Conservation (phyloP, 2,329 filamentous ascomycete species). For the Plenodomus biglobosus region DNA sequence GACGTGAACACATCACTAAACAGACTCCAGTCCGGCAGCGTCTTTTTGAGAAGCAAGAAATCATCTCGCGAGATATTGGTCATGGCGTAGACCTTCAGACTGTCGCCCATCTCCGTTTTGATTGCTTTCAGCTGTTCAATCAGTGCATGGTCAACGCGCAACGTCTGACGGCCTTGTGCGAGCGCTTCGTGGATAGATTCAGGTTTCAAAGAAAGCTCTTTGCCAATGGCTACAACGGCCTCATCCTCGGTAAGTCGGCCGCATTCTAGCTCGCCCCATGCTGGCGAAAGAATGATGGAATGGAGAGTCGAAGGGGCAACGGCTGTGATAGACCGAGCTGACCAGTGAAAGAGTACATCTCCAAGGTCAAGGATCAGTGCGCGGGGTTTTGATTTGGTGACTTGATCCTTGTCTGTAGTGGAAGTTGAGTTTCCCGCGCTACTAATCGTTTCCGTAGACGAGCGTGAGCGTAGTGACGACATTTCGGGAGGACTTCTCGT, state of each 20-base stretch:
- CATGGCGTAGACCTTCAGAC: constrained; percentile 35
- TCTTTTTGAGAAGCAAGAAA: constrained; percentile 22
- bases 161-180: constrained; percentile 29
- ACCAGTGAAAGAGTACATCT: constrained; percentile 42
- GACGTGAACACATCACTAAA: constrained; percentile 44
- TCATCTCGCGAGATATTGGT: constrained; percentile 38
- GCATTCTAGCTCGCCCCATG: constrained; percentile 35
- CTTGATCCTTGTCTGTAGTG: neutral
- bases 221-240: constrained; percentile 13
- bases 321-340: constrained; percentile 23
- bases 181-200: constrained; percentile 31
- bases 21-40: constrained; percentile 33
- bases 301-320: constrained; percentile 22
- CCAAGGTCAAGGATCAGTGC: constrained; percentile 41
- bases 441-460: neutral
- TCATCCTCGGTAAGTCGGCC: constrained; percentile 24
- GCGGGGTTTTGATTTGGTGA: neutral
- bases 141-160: constrained; percentile 26
- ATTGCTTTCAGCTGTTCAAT: constrained; percentile 21
- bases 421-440: neutral
- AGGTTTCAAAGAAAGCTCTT: constrained; percentile 24
- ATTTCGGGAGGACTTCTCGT: neutral
- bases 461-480: neutral
- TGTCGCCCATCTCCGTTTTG: constrained; percentile 11
- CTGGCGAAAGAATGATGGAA: constrained; percentile 26